These are phyloP conservation scores for Penicillium frequentans DNA, from an alignment of 2,329 filamentous ascomycete genomes.

Conservation along the genomic window DNA sequence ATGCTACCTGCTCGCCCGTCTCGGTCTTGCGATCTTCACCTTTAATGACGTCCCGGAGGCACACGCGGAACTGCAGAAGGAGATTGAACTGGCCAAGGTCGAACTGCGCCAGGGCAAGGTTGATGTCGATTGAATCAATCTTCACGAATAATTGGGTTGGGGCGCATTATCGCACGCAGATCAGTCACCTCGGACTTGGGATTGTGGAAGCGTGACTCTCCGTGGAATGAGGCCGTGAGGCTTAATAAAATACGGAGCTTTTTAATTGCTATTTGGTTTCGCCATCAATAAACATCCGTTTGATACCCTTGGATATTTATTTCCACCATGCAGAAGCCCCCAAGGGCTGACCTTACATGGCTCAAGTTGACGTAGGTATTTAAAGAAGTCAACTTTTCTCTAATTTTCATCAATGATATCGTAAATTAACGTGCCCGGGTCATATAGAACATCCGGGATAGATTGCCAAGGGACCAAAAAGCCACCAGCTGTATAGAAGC, in stretches of 20 bases:
- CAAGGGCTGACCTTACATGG: not conserved
- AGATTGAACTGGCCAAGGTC: constrained; percentile 61
- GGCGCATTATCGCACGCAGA: not conserved
- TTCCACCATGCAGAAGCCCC: not conserved
- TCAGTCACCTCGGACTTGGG: not conserved
- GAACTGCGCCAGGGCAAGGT: constrained; percentile 44
- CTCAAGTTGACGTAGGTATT: not conserved
- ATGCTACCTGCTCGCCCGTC: constrained; percentile 85
- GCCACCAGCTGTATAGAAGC: constrained; percentile 14
- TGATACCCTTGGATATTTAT: constrained; percentile 19
- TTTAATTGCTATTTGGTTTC: constrained; percentile 10
- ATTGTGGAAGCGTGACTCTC: constrained; percentile 1
- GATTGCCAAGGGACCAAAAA: constrained; percentile 5
- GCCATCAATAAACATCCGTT: constrained; percentile 17
- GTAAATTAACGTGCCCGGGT: constrained; percentile 21
- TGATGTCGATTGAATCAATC: constrained; percentile 40
- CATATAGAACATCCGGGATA: constrained; percentile 8
- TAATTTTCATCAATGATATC: constrained; percentile 24
- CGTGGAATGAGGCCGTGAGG: not conserved
- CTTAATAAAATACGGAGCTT: constrained; percentile 12
- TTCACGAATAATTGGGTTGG: not conserved
- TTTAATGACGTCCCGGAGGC: constrained; percentile 96
- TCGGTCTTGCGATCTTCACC: constrained; percentile 88
- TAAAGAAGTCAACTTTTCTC: constrained; percentile 15
- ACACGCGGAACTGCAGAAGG: constrained; percentile 81